Conservation (phyloP, 2,329 filamentous ascomycete species). For the Pseudonectria foliicola region DNA sequence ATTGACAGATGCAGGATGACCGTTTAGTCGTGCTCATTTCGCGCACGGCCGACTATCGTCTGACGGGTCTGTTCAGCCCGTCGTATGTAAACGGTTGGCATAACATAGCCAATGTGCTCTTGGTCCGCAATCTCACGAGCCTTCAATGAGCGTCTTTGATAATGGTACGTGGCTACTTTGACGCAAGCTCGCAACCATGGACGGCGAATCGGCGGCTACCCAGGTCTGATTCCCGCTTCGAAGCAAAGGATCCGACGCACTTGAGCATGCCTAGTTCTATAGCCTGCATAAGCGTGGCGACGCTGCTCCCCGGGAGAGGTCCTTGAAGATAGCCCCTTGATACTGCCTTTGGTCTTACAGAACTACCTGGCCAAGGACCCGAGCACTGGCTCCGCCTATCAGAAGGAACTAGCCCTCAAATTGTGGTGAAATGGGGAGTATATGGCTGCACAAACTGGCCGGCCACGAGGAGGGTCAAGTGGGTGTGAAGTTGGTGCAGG, state of each 20-base stretch:
- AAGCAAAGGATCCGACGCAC: slow-evolving; percentile 14
- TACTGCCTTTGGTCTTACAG: no score
- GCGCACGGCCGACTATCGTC: slow-evolving; percentile 11
- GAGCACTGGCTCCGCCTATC: no score
- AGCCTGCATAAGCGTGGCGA: slow-evolving; percentile 26
- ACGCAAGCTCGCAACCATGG: slow-evolving; percentile 9
- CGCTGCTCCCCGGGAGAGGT: neutral
- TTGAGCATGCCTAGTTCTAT: slow-evolving; percentile 16
- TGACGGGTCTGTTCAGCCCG: slow-evolving; percentile 13
- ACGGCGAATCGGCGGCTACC: slow-evolving; percentile 17
- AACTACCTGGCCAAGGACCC: no score
- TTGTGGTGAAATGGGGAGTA: no score
- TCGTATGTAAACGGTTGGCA: slow-evolving; percentile 3
- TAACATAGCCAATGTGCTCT: slow-evolving; percentile 5
- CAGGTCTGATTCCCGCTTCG: slow-evolving; percentile 12
- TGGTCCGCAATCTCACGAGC: slow-evolving; percentile 12
- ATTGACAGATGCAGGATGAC: slow-evolving; percentile 15
- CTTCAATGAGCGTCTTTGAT: slow-evolving; percentile 12
- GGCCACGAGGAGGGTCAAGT: no score
- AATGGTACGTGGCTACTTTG: slow-evolving; percentile 10
- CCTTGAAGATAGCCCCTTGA: no score
- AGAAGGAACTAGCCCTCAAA: no score
- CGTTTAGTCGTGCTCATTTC: slow-evolving; percentile 18
- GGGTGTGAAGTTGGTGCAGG: no score
- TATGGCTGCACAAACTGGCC: no score